Percentiles rank a stretch among this genome's conserved stretches.
These are phyloP conservation scores for Daucus carota DNA, from an alignment of 129 eudicot genomes.

Conservation along the genomic window DH1_v3.0 NC_030386.2:415501-416000, in stretches of 20 bases:
- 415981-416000: too few species aligned
- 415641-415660: neutral
- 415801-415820: neutral
- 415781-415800: conserved; percentile 8
- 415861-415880: neutral
- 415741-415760: neutral
- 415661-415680: neutral
- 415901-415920: neutral
- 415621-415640: too few species aligned
- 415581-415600: neutral
- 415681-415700: neutral
- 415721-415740: neutral
- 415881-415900: conserved; percentile 1
- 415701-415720: conserved; percentile 12
- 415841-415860: too few species aligned
- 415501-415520: conserved; percentile 53
- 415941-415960: neutral
- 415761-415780: neutral
- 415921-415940: neutral
- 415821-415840: neutral
- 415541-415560: conserved; percentile 58
- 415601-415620: too few species aligned
- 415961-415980: neutral
- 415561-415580: conserved; percentile 44
- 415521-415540: conserved; percentile 52